phyloP scores from a whole-genome alignment of 2,329 filamentous ascomycete species.

The Ophiostoma angusticollis region DNA sequence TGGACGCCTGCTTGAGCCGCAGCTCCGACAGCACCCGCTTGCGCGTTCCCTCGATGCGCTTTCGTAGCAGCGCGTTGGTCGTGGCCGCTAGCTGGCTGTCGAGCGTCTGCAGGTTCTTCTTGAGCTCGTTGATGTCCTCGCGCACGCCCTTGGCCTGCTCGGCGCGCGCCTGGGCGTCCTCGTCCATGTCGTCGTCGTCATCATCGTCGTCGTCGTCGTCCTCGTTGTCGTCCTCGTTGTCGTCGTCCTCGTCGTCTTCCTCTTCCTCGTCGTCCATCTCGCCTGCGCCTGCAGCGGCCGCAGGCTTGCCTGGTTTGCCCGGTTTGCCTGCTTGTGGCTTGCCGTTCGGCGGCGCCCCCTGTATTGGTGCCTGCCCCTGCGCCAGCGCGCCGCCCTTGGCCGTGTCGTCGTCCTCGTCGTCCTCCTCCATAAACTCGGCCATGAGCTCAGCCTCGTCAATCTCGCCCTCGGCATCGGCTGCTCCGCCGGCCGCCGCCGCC shows the following conservation, averaged over 20 bases:
- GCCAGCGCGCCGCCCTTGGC: neutral
- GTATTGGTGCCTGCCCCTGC: slow-evolving; percentile 21
- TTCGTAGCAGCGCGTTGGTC: slow-evolving; percentile 34
- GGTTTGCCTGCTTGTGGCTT: no score
- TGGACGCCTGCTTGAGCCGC: slow-evolving; percentile 23
- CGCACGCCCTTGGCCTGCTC: slow-evolving; percentile 42
- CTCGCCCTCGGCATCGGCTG: slow-evolving; percentile 15
- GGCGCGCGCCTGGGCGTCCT: slow-evolving; percentile 36
- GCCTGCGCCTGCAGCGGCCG: slow-evolving; percentile 32
- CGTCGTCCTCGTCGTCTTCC: slow-evolving; percentile 35
- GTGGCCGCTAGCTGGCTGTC: slow-evolving; percentile 31
- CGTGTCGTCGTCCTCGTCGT: slow-evolving; percentile 42
- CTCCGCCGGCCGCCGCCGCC: slow-evolving; percentile 10
- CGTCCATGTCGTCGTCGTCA: slow-evolving; percentile 40
- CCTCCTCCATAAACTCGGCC: slow-evolving; percentile 30
- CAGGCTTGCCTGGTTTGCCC: slow-evolving; percentile 12
- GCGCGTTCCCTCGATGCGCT: slow-evolving; percentile 37
- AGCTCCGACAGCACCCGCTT: slow-evolving; percentile 30
- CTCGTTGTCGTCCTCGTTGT: slow-evolving; percentile 28
- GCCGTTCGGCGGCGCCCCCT: neutral
- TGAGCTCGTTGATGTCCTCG: slow-evolving; percentile 36
- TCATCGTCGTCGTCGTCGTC: slow-evolving; percentile 40
- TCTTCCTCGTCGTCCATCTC: slow-evolving; percentile 26
- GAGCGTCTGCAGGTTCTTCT: slow-evolving; percentile 35
- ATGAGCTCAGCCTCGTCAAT: slow-evolving; percentile 25